phyloP scores from a whole-genome alignment of 1,139 yeast genomes.

The Yamadazyma triangularis region DNA sequence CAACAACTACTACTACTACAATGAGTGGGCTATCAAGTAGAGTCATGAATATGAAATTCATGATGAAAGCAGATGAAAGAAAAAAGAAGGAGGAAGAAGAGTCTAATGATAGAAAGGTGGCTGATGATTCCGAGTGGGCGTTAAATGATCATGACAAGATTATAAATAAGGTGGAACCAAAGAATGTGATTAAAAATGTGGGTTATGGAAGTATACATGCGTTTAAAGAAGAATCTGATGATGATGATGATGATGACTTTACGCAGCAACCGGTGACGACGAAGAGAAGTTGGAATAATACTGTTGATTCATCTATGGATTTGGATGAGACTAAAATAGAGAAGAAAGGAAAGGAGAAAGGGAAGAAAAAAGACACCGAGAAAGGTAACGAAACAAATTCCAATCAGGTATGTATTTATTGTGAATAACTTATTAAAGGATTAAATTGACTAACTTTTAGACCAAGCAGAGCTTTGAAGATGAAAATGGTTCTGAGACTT shows the following conservation, averaged over 20 bases:
- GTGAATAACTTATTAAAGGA: too few relatives aligned
- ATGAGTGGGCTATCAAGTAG: conserved; percentile 56
- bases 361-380: too few relatives aligned
- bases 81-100: conserved; percentile 27
- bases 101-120: conserved; percentile 26
- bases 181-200: conserved; percentile 25
- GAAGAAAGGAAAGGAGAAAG: too few relatives aligned
- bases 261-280: conserved; percentile 16
- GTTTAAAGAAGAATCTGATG: conserved; percentile 14
- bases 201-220: conserved; percentile 46
- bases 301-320: conserved; percentile 1
- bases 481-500: too few relatives aligned
- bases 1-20: too few relatives aligned
- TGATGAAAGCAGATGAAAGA: conserved; percentile 21
- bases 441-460: too few relatives aligned
- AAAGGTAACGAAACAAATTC: too few relatives aligned
- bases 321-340: conserved; percentile 2
- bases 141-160: conserved; percentile 31
- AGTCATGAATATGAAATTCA: conserved; percentile 70
- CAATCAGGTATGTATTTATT: too few relatives aligned
- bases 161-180: conserved; percentile 14
- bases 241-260: too few relatives aligned
- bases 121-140: conserved; percentile 62
- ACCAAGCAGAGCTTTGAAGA: too few relatives aligned
- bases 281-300: conserved; percentile 25